Evolutionary conservation across 768 basidiomycete genomes (phyloP).

Genomic region (Mycena venus): DNA sequence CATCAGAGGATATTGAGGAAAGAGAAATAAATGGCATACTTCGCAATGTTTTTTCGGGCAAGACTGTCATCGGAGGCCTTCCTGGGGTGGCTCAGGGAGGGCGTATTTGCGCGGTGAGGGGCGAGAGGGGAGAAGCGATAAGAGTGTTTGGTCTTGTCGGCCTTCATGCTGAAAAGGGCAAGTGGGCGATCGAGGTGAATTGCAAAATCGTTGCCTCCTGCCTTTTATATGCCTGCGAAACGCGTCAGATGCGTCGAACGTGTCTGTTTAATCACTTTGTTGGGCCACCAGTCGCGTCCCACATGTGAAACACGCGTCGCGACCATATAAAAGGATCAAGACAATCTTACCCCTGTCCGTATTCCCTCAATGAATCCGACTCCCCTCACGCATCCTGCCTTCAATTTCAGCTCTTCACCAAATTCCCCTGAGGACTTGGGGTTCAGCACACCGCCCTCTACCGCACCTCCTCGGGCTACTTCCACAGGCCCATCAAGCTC

Average conservation of each 20-base stretch:
- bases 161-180: neutral
- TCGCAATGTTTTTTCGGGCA: neutral
- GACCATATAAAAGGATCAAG: neutral
- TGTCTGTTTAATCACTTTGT: neutral
- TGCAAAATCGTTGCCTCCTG: neutral
- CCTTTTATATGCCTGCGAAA: neutral
- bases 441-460: neutral
- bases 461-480: neutral
- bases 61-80: neutral
- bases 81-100: neutral
- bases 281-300: neutral
- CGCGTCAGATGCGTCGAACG: neutral
- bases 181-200: neutral
- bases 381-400: neutral
- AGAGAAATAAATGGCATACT: neutral
- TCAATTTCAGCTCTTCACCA: neutral
- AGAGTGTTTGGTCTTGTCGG: neutral
- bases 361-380: neutral
- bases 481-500: neutral
- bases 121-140: neutral
- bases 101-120: neutral
- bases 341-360: neutral
- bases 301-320: neutral
- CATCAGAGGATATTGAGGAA: neutral
- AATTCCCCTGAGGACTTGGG: neutral